A percentile compares a stretch with the other conserved stretches of the same genome.
These are phyloP conservation scores for Poa annua DNA, from an alignment of 176 grass and related monocot genomes.

Conservation along the genomic window DNA sequence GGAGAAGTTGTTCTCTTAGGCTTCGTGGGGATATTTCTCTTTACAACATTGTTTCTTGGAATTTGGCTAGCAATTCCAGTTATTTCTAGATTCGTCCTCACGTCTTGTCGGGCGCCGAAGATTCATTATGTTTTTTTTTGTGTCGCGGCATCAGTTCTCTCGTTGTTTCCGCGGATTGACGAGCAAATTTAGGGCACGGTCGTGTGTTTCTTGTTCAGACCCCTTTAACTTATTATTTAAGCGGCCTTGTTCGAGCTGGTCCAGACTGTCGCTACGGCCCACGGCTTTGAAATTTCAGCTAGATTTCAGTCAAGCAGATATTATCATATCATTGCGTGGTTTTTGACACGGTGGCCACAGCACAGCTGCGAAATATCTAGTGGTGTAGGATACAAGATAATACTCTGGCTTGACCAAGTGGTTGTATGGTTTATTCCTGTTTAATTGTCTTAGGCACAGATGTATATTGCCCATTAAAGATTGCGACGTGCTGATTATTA, in stretches of 20 bases:
- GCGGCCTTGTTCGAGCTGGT: background rate
- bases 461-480: background rate
- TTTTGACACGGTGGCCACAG: background rate
- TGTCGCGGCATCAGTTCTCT: slow-evolving; percentile 15
- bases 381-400: slow-evolving; percentile 6
- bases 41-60: background rate
- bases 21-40: slow-evolving; percentile 38
- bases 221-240: background rate
- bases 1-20: background rate
- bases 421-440: background rate
- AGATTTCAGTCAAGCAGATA: background rate
- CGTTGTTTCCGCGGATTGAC: slow-evolving; percentile 15
- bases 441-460: background rate
- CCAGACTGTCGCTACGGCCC: slow-evolving; percentile 2
- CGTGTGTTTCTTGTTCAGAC: background rate
- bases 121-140: background rate
- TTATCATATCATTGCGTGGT: background rate
- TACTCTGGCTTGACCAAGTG: background rate
- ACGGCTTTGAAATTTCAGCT: slow-evolving; percentile 29
- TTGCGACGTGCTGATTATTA: background rate
- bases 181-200: background rate
- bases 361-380: background rate
- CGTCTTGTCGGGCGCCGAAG: slow-evolving; percentile 2
- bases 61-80: background rate
- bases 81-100: background rate